A percentile compares a stretch with the other conserved stretches of the same genome.
These are phyloP conservation scores for Xylariaceae sp. DNA, from an alignment of 2,329 filamentous ascomycete species.

Conservation along the genomic window DNA sequence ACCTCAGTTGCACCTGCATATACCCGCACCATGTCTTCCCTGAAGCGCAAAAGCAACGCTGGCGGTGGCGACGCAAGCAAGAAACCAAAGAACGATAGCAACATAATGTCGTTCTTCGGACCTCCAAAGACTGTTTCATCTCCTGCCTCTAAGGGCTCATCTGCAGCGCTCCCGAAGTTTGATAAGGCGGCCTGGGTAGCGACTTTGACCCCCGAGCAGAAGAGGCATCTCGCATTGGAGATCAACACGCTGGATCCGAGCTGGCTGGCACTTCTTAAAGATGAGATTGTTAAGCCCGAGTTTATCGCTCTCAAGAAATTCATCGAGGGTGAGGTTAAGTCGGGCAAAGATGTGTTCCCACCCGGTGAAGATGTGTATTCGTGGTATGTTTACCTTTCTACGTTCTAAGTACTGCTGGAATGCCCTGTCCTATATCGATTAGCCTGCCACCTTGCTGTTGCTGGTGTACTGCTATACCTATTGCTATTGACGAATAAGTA, in stretches of 20 bases:
- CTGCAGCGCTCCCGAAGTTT: conserved; percentile 61
- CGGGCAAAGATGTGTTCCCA: conserved; percentile 82
- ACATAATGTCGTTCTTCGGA: conserved; percentile 89
- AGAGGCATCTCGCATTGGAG: conserved; percentile 80
- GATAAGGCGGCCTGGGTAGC: conserved; percentile 91
- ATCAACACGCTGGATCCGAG: conserved; percentile 90
- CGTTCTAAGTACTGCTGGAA: too few relatives aligned
- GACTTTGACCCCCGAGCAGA: conserved; percentile 80
- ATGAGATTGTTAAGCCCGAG: conserved; percentile 77
- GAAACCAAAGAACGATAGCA: conserved; percentile 75
- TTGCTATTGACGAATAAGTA: not conserved
- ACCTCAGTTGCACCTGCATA: not conserved
- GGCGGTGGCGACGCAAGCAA: conserved; percentile 66
- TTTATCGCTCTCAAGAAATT: conserved; percentile 91
- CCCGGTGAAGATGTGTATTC: conserved; percentile 90
- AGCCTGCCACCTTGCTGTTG: too few relatives aligned
- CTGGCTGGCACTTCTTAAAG: conserved; percentile 89
- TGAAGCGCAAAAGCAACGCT: conserved; percentile 70
- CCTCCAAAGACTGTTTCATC: conserved; percentile 60
- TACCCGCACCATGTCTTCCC: conserved; percentile 53
- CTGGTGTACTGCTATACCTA: too few relatives aligned
- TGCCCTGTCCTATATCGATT: too few relatives aligned
- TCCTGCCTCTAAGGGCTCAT: conserved; percentile 28
- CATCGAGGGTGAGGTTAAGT: conserved; percentile 75
- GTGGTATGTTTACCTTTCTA: conserved; percentile 67